A percentile compares a stretch with the other conserved stretches of the same genome.
Evolutionary conservation across 1,139 yeast species (phyloP).

Genomic region (Magnusiomyces ingens): DNA sequence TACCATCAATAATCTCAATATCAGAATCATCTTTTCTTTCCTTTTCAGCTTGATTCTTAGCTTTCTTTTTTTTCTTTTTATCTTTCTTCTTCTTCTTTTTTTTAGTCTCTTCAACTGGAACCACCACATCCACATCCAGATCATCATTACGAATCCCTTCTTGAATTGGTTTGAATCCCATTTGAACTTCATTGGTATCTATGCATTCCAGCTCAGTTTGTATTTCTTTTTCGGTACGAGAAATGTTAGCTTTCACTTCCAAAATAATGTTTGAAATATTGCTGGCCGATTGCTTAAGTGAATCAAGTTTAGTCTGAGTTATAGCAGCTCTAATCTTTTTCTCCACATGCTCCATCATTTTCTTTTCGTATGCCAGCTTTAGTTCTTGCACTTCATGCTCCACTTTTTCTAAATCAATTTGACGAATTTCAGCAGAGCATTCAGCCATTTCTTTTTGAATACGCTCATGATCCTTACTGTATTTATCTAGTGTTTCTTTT

Average conservation of each 20-base stretch:
- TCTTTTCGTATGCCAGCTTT: background rate
- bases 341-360: background rate
- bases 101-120: background rate
- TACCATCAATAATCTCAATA: constrained; percentile 8
- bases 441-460: too few species aligned
- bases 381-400: background rate
- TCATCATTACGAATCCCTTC: background rate
- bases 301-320: background rate
- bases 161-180: too few species aligned
- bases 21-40: constrained; percentile 8
- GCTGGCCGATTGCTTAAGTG: background rate
- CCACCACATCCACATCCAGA: background rate
- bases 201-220: too few species aligned
- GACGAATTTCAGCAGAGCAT: too few species aligned
- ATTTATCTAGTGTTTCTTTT: too few species aligned
- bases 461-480: too few species aligned
- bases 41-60: background rate
- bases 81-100: background rate
- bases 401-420: background rate
- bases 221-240: too few species aligned
- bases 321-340: background rate
- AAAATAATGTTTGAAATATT: too few species aligned
- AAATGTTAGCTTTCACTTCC: too few species aligned
- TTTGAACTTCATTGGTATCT: too few species aligned
- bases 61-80: background rate